A percentile compares a stretch with the other conserved stretches of the same genome.
phyloP scores from a whole-genome alignment of 2,329 filamentous ascomycete genomes.

The Pleoardoris graminearum region DNA sequence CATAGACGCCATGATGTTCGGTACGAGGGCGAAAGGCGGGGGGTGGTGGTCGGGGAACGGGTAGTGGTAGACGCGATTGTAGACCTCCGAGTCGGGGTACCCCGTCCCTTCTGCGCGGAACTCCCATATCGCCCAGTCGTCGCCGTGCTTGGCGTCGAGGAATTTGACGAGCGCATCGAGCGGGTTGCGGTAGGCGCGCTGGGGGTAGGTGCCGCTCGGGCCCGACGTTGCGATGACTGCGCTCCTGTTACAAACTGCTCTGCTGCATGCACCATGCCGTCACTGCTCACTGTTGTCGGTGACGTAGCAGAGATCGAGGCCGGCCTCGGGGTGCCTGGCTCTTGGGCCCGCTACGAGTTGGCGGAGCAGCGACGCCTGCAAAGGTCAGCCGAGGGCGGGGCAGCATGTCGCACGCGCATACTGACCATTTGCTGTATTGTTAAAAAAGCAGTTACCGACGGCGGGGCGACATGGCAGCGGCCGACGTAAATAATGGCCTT shows the following conservation, averaged over 20 bases:
- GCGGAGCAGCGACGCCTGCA: slow-evolving; percentile 65
- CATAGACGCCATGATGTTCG: slow-evolving; percentile 90
- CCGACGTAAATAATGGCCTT: neutral
- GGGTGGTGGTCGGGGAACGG: slow-evolving; percentile 98
- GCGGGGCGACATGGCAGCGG: slow-evolving; percentile 5
- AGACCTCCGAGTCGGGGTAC: slow-evolving; percentile 88
- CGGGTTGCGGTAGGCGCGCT: slow-evolving; percentile 91
- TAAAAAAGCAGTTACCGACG: neutral
- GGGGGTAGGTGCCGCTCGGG: slow-evolving; percentile 84
- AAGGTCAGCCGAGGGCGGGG: slow-evolving; percentile 3
- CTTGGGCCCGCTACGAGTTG: slow-evolving; percentile 91
- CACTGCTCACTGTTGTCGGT: slow-evolving; percentile 70
- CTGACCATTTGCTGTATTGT: slow-evolving; percentile 15
- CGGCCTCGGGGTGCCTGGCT: slow-evolving; percentile 80
- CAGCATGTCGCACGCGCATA: neutral
- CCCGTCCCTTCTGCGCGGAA: slow-evolving; percentile 96
- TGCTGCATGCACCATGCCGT: slow-evolving; percentile 44
- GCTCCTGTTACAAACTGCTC: slow-evolving; percentile 1
- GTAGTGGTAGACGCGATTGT: slow-evolving; percentile 83
- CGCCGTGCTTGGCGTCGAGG: slow-evolving; percentile 77
- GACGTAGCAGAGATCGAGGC: slow-evolving; percentile 93
- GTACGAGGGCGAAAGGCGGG: slow-evolving; percentile 86
- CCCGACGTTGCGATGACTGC: slow-evolving; percentile 76
- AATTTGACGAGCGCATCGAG: slow-evolving; percentile 85
- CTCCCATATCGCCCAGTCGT: slow-evolving; percentile 95